Percentiles rank a stretch among this genome's conserved stretches.
These are phyloP conservation scores for Magnolia sinica DNA, from an alignment of 164 flowering plant species.

Conservation along the genomic window DNA sequence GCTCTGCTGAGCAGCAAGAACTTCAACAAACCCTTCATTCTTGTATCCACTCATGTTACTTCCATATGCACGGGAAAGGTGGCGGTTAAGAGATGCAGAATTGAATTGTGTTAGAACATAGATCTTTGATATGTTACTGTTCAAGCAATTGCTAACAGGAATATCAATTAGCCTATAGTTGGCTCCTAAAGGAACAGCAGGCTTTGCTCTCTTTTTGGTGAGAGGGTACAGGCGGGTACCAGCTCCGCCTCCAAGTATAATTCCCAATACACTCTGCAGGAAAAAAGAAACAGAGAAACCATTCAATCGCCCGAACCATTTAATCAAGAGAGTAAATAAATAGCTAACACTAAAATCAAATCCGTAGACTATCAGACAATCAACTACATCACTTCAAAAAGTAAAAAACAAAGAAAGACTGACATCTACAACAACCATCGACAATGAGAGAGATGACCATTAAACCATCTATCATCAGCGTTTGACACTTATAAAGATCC, in stretches of 20 bases:
- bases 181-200: constrained; percentile 91
- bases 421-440: no score
- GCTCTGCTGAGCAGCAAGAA: constrained; percentile 92
- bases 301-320: no score
- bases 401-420: no score
- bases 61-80: constrained; percentile 74
- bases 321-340: no score
- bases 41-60: constrained; percentile 76
- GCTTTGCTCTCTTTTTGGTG: constrained; percentile 84
- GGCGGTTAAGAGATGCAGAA: constrained; percentile 90
- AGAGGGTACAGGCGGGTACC: constrained; percentile 84
- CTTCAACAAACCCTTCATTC: constrained; percentile 92
- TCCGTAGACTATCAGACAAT: no score
- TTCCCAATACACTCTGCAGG: constrained; percentile 77
- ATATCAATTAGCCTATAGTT: constrained; percentile 85
- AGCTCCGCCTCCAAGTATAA: constrained; percentile 90
- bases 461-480: no score
- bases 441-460: no score
- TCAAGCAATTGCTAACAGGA: constrained; percentile 89
- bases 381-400: no score
- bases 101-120: constrained; percentile 91
- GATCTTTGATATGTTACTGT: constrained; percentile 77
- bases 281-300: not conserved
- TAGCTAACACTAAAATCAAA: no score
- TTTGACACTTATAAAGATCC: no score